Evolutionary conservation across 192 early-diverging fungal species (phyloP), one percentile per base, ranked within the genome.

Genomic region (Coemansia sp.): DNA sequence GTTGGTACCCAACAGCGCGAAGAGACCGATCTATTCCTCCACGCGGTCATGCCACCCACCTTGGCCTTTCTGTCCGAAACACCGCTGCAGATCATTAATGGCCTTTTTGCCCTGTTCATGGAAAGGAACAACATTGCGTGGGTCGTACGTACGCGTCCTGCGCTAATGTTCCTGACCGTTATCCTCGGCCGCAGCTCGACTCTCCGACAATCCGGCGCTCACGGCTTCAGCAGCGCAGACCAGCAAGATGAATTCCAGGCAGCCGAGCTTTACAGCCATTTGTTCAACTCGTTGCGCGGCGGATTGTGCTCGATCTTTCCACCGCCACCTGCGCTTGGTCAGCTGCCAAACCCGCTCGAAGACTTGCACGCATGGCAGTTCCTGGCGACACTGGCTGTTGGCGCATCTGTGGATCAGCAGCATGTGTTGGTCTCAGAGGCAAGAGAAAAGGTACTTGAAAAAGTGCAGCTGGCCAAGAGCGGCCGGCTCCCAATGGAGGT

Each of bases 311-410:
- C 84, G 28, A 63, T 98, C n/a, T 98, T 98, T 72, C 89, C 93
- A 21, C 69, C 66, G 30, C 29, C 67, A 48, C 81, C 87, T 23
- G 74, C 84, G 7, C 67, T 74, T 18, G 60, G 76, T 16, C 70
- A 75, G 20, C 45, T 65, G 29, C 61, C 77, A 39, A 83, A 21
- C 59, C 81, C 37, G 68, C 69, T 67, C 62, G 86, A 51, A 88
- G 95, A 98, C 72, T 84, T 94, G 30, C 93, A 95, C 68, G 91
- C 97, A 18, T 99, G 97, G 97, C 95, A 97, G 70, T 99, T 99
- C 66, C 81, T 99, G 76, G 94, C 97, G 0, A 92, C 95, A 0
- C 90, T 99, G 85, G 96, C 97, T 2, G 89, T 95, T 2, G 91
- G 94, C 12, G 97, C 97, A 0, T 91, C 92, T 2, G 89, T 92